Percentiles rank a stretch among this genome's conserved stretches.
Evolutionary conservation across 306 rosid genomes (phyloP).

Genomic region (Vicia sativa): DNA sequence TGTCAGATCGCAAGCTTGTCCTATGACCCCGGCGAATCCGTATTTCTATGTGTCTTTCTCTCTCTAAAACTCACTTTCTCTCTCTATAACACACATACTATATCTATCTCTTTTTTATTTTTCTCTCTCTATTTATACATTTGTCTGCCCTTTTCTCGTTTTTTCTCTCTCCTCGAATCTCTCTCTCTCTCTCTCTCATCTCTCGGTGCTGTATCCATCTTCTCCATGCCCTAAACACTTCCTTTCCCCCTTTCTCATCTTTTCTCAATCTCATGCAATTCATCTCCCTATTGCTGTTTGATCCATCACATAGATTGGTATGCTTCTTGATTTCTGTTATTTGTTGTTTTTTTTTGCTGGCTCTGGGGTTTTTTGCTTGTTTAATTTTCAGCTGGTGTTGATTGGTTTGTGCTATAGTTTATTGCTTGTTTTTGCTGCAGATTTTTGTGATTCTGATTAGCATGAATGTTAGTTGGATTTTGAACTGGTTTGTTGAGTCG

Average conservation of each 20-base stretch:
- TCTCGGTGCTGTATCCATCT: constrained; percentile 40
- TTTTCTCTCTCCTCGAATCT: constrained; percentile 56
- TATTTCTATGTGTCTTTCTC: constrained; percentile 60
- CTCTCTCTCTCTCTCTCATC: constrained; percentile 47
- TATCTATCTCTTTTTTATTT: constrained; percentile 39
- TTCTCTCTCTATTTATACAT: constrained; percentile 64
- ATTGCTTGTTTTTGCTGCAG: constrained; percentile 42
- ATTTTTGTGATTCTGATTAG: constrained; percentile 32
- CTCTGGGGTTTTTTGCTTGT: constrained; percentile 43
- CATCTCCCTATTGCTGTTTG: constrained; percentile 45
- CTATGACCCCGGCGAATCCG: constrained; percentile 94
- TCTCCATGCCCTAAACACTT: constrained; percentile 67
- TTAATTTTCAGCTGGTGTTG: constrained; percentile 47
- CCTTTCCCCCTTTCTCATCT: constrained; percentile 36
- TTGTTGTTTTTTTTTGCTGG: constrained; percentile 35
- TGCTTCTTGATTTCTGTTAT: constrained; percentile 47
- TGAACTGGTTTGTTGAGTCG: constrained; percentile 35
- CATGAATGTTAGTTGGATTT: constrained; percentile 40
- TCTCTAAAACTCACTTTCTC: constrained; percentile 47
- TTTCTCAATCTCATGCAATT: constrained; percentile 44
- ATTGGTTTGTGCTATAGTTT: constrained; percentile 14
- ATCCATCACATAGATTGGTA: constrained; percentile 60
- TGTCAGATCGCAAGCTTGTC: constrained; percentile 92
- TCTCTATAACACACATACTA: constrained; percentile 37
- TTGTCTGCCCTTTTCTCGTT: constrained; percentile 43